phyloP scores from a whole-genome alignment of 352 stramenopile genomes.

The Pythium monospermum region DNA sequence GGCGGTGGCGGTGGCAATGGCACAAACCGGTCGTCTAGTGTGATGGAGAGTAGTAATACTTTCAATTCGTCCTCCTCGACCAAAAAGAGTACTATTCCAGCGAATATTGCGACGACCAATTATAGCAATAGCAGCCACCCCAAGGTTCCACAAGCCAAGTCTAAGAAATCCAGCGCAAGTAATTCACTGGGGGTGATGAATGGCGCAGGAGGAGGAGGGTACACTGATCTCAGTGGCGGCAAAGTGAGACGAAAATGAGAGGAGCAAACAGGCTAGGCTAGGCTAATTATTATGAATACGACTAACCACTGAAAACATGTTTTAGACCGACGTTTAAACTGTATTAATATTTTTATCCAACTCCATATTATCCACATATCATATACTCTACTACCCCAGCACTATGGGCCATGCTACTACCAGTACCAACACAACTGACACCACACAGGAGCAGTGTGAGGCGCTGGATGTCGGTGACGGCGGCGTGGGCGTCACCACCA shows the following conservation, averaged over 20 bases:
- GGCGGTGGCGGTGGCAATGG: too few relatives aligned
- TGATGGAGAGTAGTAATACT: background rate
- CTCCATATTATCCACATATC: too few relatives aligned
- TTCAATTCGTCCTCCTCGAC: background rate
- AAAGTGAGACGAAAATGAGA: constrained; percentile 22
- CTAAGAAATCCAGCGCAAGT: constrained; percentile 9
- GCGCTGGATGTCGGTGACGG: too few relatives aligned
- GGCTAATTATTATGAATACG: background rate
- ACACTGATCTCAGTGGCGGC: constrained; percentile 1
- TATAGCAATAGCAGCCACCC: background rate
- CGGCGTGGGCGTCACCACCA: too few relatives aligned
- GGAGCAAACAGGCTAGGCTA: background rate
- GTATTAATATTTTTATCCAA: too few relatives aligned
- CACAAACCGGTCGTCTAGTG: too few relatives aligned
- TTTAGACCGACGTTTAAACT: too few relatives aligned
- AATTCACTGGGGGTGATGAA: background rate
- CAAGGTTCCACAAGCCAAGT: constrained; percentile 5
- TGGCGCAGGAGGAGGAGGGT: constrained; percentile 5
- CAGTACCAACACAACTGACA: too few relatives aligned
- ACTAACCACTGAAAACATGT: background rate
- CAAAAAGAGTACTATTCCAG: background rate
- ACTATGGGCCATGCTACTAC: too few relatives aligned
- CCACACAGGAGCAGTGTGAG: too few relatives aligned
- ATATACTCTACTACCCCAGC: too few relatives aligned
- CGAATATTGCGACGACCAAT: background rate